Percentiles rank a stretch among this genome's conserved stretches.
Evolutionary conservation across 345 rosid species (phyloP).

Genomic region (Bruguiera parviflora): DNA sequence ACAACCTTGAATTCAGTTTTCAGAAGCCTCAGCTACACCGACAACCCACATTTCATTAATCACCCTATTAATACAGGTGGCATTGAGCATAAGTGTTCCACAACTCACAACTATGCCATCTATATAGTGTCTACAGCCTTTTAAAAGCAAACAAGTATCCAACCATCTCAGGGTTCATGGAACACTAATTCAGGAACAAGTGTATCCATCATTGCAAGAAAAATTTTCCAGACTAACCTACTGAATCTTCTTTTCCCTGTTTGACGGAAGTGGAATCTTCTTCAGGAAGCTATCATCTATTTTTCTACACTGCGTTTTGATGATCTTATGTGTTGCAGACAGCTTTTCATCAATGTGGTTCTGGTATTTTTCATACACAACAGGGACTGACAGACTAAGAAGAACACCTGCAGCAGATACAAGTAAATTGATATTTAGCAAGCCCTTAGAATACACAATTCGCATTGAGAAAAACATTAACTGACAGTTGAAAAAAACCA

Average conservation of each 20-base stretch:
- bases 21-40: background rate
- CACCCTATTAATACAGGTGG: background rate
- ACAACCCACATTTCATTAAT: background rate
- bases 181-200: no score
- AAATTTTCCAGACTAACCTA: constrained; percentile 41
- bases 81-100: background rate
- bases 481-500: constrained; percentile 8
- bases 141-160: no score
- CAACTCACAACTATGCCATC: background rate
- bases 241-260: constrained; percentile 71
- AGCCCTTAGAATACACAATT: background rate
- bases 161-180: no score
- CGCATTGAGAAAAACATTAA: background rate
- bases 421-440: background rate
- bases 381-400: constrained; percentile 66
- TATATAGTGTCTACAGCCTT: background rate
- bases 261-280: constrained; percentile 51
- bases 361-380: constrained; percentile 65
- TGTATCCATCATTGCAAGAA: no score
- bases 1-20: no score
- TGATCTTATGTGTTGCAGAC: constrained; percentile 31
- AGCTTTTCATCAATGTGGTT: constrained; percentile 68
- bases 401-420: constrained; percentile 49
- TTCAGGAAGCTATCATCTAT: constrained; percentile 39
- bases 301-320: constrained; percentile 55